Evolutionary conservation across 2,329 filamentous ascomycete genomes (phyloP), one percentile per base, ranked within the genome.

Genomic region (Raffaelea arxii): DNA sequence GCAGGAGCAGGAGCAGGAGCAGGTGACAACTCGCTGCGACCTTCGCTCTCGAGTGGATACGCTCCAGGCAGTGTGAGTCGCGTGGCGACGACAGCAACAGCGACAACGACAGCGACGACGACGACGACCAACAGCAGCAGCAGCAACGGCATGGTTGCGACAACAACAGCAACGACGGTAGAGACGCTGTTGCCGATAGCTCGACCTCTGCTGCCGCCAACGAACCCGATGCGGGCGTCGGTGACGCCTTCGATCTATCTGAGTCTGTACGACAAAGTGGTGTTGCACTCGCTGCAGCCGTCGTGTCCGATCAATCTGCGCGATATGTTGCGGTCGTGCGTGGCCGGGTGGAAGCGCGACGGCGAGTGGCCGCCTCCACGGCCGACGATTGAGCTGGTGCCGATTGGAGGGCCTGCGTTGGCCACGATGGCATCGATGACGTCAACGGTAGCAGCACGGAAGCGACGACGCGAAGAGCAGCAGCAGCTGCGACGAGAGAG

Each of bases 321-420:
- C 25, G 87, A 94, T 56, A 82, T 96, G 68, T 79, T 86, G 21
- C 76, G 80, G 10, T 80, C 86, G 12, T 85, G 91, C 53, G 89
- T 97, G 1, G 75, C 84, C 24, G 91, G 91, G 38, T 96, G 91
- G 91, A 94, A 94, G 63, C 76, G 86, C 36, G 87, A 92, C 56
- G 90, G 89, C 16, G 87, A 95, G 63, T 97, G 91, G 91, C 90
- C 91, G 4, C 87, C 86, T 1, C 78, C n/a, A n/a, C n/a, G 40
- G 14, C 21, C 22, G 38, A 21, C 40, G 19, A 23, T 46, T 25
- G 36, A 43, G 4, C 11, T 41, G 36, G 25, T 46, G 42, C 16
- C 41, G 37, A 6, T 30, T 6, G 9, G 18, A 30, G n/a, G 38
- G 25, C 10, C 30, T 16, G 9, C 46, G 6, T 14, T 44, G 1